Base-by-base conservation (phyloP, 192 early-diverging fungal genomes). In the Coemansia sp. region DNA sequence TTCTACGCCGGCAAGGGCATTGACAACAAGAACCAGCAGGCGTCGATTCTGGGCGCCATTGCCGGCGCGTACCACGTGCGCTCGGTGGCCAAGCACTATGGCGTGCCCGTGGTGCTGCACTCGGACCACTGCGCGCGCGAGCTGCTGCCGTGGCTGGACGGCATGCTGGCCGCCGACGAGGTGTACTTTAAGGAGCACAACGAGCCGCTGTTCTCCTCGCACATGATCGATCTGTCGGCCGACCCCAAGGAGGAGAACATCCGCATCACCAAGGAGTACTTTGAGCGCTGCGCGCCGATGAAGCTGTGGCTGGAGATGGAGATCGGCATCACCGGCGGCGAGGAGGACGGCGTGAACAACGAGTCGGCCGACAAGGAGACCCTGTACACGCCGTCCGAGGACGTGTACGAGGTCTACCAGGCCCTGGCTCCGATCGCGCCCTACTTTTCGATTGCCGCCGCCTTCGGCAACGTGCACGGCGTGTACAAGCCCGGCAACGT, bases 261-360 rank as follows among this genome's bases (percentile, higher is more conserved):
- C 51, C 81, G 81, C 47, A 91, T 76, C 51, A 94, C 90, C 71
- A 78, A 86, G 64, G 83, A 90, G 81, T 97, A 97, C 82, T 80
- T 97, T 64, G 76, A 90, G 79, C 90, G 93, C 60, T 92, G 95
- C 87, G 85, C 88, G 21, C 78, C 83, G 30, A 90, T 95, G 61
- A 85, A 89, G 68, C 84, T 84, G 58, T 82, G 91, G 53, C 84
- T 97, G 54, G 94, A 97, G 82, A 97, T 97, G 91, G 94, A 97
- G 82, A 95, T 97, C 47, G 94, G 94, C 78, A 93, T 96, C 71
- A 95, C 92, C 25, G 94, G 94, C 75, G 94, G 94, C 62, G 94
- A 97, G 81, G 94, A 97, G 78, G 94, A 97, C 72, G 94, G 94
- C 75, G 94, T 97, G 49, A 90, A 95, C 85, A 95, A 97, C 82